A percentile compares a stretch with the other conserved stretches of the same genome.
These are phyloP conservation scores for Petunia hybrid DNA, from an alignment of 305 asterid genomes.

Conservation along the genomic window DNA sequence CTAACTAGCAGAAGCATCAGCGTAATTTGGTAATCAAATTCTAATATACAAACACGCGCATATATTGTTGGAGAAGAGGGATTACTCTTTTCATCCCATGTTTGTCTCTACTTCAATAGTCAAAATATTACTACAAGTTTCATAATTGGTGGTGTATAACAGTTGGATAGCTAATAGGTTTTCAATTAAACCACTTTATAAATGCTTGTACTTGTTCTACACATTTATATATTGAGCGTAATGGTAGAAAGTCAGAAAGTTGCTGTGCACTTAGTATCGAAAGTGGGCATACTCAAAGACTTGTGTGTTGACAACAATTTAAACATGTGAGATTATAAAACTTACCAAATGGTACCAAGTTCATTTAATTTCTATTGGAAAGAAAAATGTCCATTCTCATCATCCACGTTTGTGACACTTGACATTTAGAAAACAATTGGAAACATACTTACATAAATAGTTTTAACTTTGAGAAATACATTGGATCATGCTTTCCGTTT, in stretches of 20 bases:
- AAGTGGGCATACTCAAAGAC: conserved; percentile 6
- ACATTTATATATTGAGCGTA: background rate
- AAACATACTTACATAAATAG: background rate
- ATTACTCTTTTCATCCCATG: background rate
- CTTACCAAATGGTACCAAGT: background rate
- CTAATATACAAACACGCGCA: background rate
- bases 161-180: conserved; percentile 9
- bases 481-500: background rate
- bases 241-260: background rate
- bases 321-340: conserved; percentile 3
- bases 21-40: background rate
- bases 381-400: background rate
- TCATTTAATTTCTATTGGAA: background rate
- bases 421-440: background rate
- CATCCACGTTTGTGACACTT: background rate
- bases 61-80: background rate
- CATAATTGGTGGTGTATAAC: background rate
- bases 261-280: background rate
- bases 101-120: background rate
- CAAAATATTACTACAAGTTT: background rate
- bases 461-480: background rate
- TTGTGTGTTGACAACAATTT: background rate
- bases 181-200: background rate
- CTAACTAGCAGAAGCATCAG: background rate
- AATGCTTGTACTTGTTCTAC: background rate